phyloP scores from a whole-genome alignment of 176 grass and related monocot species.

The Avena sativa region DNA sequence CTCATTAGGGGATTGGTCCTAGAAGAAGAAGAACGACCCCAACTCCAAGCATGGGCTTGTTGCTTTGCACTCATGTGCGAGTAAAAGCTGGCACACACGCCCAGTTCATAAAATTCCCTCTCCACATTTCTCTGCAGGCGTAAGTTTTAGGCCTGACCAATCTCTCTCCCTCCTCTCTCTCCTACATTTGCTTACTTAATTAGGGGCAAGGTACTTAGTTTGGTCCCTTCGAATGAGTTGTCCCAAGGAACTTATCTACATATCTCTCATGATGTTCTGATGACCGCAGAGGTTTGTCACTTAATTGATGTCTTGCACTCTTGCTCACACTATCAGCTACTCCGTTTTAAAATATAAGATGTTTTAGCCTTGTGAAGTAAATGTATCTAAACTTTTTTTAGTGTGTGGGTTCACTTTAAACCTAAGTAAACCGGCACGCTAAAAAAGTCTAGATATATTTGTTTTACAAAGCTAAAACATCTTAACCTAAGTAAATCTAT shows the following conservation, averaged over 20 bases:
- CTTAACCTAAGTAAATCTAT: too few species aligned
- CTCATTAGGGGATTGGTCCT: slow-evolving; percentile 26
- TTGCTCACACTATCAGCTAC: slow-evolving; percentile 7
- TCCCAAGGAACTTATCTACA: slow-evolving; percentile 27
- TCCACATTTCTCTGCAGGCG: not conserved
- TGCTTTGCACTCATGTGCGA: slow-evolving; percentile 18
- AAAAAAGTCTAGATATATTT: too few species aligned
- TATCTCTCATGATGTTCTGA: slow-evolving; percentile 29
- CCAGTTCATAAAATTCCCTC: not conserved
- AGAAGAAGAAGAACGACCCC: slow-evolving; percentile 22
- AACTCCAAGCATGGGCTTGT: slow-evolving; percentile 5
- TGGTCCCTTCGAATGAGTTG: slow-evolving; percentile 42
- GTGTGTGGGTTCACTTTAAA: too few species aligned
- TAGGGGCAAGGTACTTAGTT: not conserved
- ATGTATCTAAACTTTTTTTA: too few species aligned
- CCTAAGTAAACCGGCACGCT: too few species aligned
- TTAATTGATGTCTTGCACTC: slow-evolving; percentile 35
- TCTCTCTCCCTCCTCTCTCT: not conserved
- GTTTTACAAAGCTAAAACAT: too few species aligned
- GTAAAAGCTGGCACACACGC: not conserved
- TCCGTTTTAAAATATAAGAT: too few species aligned
- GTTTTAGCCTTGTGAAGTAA: too few species aligned
- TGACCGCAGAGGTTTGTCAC: slow-evolving; percentile 33
- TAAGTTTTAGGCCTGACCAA: not conserved
- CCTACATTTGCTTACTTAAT: not conserved